Percentiles rank a stretch among this genome's conserved stretches.
These are phyloP conservation scores for Brassica balearica DNA, from an alignment of 441 rosid species.

Conservation along the genomic window DNA sequence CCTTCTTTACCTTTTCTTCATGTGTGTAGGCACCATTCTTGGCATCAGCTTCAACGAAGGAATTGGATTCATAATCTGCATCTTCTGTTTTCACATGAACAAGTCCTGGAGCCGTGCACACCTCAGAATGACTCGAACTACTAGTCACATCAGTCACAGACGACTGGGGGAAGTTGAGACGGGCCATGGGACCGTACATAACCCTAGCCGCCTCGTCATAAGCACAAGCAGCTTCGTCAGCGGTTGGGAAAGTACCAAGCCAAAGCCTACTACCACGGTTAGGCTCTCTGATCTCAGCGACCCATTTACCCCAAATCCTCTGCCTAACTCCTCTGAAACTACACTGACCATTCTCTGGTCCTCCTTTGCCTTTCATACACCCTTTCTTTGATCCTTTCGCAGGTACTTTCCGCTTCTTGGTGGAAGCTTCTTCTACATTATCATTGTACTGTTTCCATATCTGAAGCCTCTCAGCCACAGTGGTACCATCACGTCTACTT, in stretches of 20 bases:
- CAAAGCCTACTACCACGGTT: constrained; percentile 71
- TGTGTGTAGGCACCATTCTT: background rate
- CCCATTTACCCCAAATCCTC: constrained; percentile 95
- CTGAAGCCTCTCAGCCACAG: constrained; percentile 56
- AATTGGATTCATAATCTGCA: constrained; percentile 45
- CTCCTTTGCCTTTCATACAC: constrained; percentile 88
- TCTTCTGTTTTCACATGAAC: constrained; percentile 30
- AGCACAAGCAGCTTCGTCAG: constrained; percentile 72
- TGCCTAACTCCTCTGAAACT: constrained; percentile 80
- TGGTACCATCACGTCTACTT: constrained; percentile 45
- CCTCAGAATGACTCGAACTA: constrained; percentile 52
- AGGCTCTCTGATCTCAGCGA: constrained; percentile 82
- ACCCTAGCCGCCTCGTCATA: constrained; percentile 75
- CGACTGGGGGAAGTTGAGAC: constrained; percentile 57
- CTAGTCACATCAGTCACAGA: constrained; percentile 44
- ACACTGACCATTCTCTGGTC: constrained; percentile 68
- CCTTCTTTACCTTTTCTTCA: background rate
- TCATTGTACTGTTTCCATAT: constrained; percentile 62
- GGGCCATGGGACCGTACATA: constrained; percentile 67
- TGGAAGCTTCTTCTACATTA: constrained; percentile 30
- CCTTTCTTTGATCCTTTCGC: constrained; percentile 82
- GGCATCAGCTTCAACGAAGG: background rate
- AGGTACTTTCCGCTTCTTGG: constrained; percentile 49
- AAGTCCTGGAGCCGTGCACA: constrained; percentile 31
- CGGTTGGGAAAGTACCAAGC: constrained; percentile 88